phyloP scores from a whole-genome alignment of 2,329 filamentous ascomycete species.

The Orbilia quercus region DNA sequence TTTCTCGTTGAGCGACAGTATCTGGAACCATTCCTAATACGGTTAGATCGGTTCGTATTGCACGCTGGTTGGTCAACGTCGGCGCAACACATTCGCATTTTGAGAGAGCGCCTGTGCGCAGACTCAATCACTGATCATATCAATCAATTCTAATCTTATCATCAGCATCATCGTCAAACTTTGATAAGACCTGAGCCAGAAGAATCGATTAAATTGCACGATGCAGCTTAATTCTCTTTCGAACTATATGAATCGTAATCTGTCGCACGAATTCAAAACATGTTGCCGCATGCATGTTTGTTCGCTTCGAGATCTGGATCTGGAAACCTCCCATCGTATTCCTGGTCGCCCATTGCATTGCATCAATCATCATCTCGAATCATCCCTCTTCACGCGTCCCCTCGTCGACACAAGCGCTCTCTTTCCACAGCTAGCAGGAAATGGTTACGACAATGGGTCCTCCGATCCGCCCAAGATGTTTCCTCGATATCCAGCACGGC shows the following conservation, averaged over 20 bases:
- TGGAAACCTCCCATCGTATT: constrained; percentile 2
- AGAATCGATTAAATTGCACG: not conserved
- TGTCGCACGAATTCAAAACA: not conserved
- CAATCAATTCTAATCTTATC: not conserved
- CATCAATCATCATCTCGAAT: not conserved
- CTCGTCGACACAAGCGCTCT: not conserved
- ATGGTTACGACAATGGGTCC: constrained; percentile 15
- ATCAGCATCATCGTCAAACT: not conserved
- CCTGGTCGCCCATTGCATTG: no score
- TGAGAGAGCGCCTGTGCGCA: not conserved
- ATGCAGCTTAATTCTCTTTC: not conserved
- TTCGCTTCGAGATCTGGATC: constrained; percentile 5
- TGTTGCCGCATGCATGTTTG: not conserved
- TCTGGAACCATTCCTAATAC: constrained; percentile 14
- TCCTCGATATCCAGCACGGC: constrained; percentile 64
- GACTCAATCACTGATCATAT: not conserved
- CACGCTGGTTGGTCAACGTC: constrained; percentile 42
- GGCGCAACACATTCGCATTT: constrained; percentile 31
- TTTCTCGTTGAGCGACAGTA: constrained; percentile 42
- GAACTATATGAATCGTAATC: not conserved
- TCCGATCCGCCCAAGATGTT: constrained; percentile 57
- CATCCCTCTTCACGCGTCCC: constrained; percentile 11
- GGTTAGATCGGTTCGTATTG: constrained; percentile 21
- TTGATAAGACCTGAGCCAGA: not conserved
- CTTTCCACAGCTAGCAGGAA: not conserved